Base-by-base conservation (phyloP, 2,329 filamentous ascomycete genomes). In the Saccharata proteae region DNA sequence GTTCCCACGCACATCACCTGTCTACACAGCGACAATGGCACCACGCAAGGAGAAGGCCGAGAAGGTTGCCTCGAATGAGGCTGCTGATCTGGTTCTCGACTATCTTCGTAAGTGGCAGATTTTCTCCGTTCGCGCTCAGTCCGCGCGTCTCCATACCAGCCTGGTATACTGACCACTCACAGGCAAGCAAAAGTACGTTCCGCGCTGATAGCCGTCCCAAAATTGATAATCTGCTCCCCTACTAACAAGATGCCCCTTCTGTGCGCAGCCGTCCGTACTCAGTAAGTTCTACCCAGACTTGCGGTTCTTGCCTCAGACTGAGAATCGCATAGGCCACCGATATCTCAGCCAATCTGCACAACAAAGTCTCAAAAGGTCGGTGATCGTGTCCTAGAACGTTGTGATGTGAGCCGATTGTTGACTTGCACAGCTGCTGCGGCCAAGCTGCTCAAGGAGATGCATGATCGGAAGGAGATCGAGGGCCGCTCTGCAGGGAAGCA, bases 401-500 rank as follows among this genome's bases (percentile, higher is more conserved):
- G 7, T n/a, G 19, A 21, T 7, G 19, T n/a, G 7, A n/a, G 7
- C 7, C 19, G 7, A n/a, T 7, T n/a, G 8, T n/a, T 16, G 49
- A 23, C n/a, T 10, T 6, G 38, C 6, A 39, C 46, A 66, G 69
- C 71, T 9, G 61, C 69, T 25, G 64, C 73, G 15, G 64, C 64
- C 16, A 80, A 77, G 50, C 46, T 70, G 18, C 55, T 80, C 19
- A 75, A 73, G 43, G 73, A 77, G 37, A 56, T 80, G 48, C 66
- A 73, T 37, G 71, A 77, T 41, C 62, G 61, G 24, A 67, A 67
- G 8, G 54, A 70, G 41, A 69, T 80, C 24, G 69, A 70, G 43
- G 70, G 67, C 29, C 67, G 67, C 29, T 54, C 59, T 22, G 61
- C 71, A 70, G 71, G 72, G 13, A 77, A 76, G 51, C 71, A 76